These are phyloP conservation scores for Tylopilus intermedius DNA, from an alignment of 768 basidiomycete genomes.

Conservation along the genomic window DNA sequence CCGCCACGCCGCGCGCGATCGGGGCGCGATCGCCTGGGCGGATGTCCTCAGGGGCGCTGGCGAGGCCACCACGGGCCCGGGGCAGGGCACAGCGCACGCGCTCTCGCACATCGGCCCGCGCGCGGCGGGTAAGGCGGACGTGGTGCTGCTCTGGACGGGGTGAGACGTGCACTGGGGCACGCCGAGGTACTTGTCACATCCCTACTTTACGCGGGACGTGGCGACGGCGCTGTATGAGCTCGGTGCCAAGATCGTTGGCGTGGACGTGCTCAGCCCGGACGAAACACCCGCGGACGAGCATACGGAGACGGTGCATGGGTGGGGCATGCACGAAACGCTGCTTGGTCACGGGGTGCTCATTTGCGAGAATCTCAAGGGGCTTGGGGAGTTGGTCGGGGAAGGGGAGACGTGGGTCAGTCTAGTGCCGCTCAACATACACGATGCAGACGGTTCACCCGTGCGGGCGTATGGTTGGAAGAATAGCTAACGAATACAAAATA, in stretches of 20 bases:
- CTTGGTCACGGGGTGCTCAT: constrained; percentile 61
- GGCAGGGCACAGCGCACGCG: neutral
- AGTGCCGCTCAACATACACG: constrained; percentile 53
- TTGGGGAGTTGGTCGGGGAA: constrained; percentile 37
- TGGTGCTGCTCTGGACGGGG: constrained; percentile 60
- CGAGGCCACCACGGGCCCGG: too few relatives aligned
- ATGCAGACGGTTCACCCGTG: constrained; percentile 66
- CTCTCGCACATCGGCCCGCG: constrained; percentile 22
- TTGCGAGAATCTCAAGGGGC: constrained; percentile 63
- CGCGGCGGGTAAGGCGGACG: constrained; percentile 27
- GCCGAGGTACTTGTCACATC: constrained; percentile 54
- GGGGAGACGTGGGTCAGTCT: constrained; percentile 46
- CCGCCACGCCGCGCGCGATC: constrained; percentile 34
- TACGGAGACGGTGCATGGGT: constrained; percentile 23
- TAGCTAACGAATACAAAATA: neutral
- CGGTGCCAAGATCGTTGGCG: constrained; percentile 55
- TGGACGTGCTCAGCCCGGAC: constrained; percentile 67
- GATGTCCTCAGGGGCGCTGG: constrained; percentile 6
- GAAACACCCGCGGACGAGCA: constrained; percentile 37
- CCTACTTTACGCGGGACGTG: constrained; percentile 52
- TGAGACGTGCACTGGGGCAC: constrained; percentile 58
- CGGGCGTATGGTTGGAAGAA: constrained; percentile 57
- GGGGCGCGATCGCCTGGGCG: constrained; percentile 53
- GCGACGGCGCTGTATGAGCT: constrained; percentile 44
- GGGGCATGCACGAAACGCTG: constrained; percentile 53